Conservation (phyloP, 2,329 filamentous ascomycete species). For the Sporothrix inflata region DNA sequence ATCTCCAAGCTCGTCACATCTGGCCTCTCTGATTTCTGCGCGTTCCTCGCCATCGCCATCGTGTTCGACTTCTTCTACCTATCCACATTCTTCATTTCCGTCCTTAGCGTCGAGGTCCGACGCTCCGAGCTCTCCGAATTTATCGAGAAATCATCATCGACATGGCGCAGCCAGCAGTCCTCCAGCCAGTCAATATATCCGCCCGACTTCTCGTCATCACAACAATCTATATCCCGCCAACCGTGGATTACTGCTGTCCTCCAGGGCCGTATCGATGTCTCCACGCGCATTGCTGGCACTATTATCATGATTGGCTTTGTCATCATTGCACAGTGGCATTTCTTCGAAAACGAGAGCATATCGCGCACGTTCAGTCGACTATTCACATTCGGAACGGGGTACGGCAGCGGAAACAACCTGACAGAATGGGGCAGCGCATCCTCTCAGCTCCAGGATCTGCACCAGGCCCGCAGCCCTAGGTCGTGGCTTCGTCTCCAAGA, state of each 20-base stretch:
- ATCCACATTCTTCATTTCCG: conserved; percentile 77
- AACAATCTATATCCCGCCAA: conserved; percentile 40
- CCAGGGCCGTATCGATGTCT: conserved; percentile 67
- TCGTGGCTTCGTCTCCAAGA: conserved; percentile 79
- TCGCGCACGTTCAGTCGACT: conserved; percentile 43
- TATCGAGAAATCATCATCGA: conserved; percentile 59
- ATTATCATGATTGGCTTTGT: conserved; percentile 74
- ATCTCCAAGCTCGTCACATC: conserved; percentile 70
- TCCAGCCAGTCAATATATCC: neutral
- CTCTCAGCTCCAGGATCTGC: conserved; percentile 61
- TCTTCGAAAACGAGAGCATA: conserved; percentile 64
- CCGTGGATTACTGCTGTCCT: conserved; percentile 66
- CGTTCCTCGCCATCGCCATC: conserved; percentile 74
- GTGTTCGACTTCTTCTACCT: conserved; percentile 78
- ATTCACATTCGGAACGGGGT: conserved; percentile 2
- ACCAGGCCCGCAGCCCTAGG: conserved; percentile 74
- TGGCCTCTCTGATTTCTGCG: conserved; percentile 70
- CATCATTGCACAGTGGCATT: conserved; percentile 75
- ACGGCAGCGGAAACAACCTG: conserved; percentile 34
- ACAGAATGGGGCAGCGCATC: conserved; percentile 38
- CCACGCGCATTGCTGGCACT: conserved; percentile 75
- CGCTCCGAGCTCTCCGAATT: conserved; percentile 76
- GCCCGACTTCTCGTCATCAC: conserved; percentile 35
- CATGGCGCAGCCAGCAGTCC: conserved; percentile 39
- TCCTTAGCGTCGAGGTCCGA: conserved; percentile 77